A percentile compares a stretch with the other conserved stretches of the same genome.
Conservation (phyloP, 164 flowering plant species). For the Vitis cinerea region DNA sequence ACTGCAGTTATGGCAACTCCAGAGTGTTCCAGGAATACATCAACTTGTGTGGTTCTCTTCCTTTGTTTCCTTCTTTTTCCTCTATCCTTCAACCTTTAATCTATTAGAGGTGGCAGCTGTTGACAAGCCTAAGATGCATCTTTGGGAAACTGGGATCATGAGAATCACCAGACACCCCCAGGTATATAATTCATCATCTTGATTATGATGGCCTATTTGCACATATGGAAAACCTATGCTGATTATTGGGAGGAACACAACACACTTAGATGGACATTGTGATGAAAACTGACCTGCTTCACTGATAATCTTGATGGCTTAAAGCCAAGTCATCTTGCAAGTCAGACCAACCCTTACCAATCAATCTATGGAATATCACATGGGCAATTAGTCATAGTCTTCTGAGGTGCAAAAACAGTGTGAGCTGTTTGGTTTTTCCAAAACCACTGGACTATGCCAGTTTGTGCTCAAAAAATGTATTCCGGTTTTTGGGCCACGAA, state of each 20-base stretch:
- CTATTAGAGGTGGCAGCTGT: constrained; percentile 96
- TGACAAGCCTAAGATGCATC: constrained; percentile 95
- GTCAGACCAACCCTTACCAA: no score
- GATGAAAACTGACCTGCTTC: not conserved
- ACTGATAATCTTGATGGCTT: no score
- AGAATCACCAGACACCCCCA: constrained; percentile 99
- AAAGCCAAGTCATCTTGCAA: no score
- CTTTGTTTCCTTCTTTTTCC: constrained; percentile 85
- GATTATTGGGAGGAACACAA: not conserved
- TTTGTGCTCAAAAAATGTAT: no score
- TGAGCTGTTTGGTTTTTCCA: no score
- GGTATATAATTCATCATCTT: constrained; percentile 35
- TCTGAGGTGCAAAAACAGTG: no score
- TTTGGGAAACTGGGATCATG: constrained; percentile 99
- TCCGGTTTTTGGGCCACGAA: no score
- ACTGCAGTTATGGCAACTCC: constrained; percentile 87
- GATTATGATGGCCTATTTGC: no score
- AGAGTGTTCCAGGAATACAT: constrained; percentile 67
- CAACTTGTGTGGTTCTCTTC: constrained; percentile 67
- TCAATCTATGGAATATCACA: no score
- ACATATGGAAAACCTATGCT: not conserved
- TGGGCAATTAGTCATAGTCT: no score
- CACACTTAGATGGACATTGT: not conserved
- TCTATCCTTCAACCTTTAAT: constrained; percentile 95
- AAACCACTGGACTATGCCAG: no score